These are phyloP conservation scores for Endothia cerciana DNA, from an alignment of 2,329 filamentous ascomycete genomes.

Conservation along the genomic window DNA sequence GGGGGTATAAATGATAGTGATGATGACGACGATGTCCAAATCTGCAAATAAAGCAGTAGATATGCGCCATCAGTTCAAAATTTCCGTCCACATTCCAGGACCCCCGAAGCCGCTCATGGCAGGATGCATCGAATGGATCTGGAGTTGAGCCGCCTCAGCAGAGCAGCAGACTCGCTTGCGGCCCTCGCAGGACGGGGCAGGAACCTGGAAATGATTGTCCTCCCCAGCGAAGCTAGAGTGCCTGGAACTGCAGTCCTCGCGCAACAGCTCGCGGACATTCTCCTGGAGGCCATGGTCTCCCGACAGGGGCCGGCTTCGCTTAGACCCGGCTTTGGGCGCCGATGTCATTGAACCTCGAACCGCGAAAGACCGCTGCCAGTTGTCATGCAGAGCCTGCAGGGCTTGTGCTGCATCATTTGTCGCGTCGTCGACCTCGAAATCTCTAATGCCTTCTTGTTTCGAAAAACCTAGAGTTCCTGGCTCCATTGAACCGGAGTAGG, in stretches of 20 bases:
- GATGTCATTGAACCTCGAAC: conserved; percentile 40
- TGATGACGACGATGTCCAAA: not conserved
- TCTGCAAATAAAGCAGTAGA: not conserved
- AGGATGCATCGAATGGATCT: conserved; percentile 44
- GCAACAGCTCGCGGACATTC: conserved; percentile 67
- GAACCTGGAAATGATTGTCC: conserved; percentile 42
- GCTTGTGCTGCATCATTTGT: conserved; percentile 60
- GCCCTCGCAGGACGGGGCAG: conserved; percentile 49
- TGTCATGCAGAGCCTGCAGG: conserved; percentile 64
- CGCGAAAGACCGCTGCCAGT: conserved; percentile 42
- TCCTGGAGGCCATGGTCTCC: conserved; percentile 66
- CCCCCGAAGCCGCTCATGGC: conserved; percentile 48
- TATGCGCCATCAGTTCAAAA: conserved; percentile 54
- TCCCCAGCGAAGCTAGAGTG: conserved; percentile 40
- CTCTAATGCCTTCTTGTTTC: conserved; percentile 49
- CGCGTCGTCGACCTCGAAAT: conserved; percentile 54
- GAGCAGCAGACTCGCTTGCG: conserved; percentile 71
- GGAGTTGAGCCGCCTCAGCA: conserved; percentile 57
- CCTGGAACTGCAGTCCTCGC: conserved; percentile 39
- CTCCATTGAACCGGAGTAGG: conserved; percentile 56
- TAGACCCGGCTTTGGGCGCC: conserved; percentile 48
- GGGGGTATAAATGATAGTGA: conserved; percentile 23
- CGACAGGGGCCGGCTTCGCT: conserved; percentile 64
- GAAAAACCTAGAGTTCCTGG: conserved; percentile 55
- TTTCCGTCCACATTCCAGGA: conserved; percentile 69